A percentile compares a stretch with the other conserved stretches of the same genome.
Conservation (phyloP, 192 early-diverging fungal genomes). For the Phycomyces nitens region DNA sequence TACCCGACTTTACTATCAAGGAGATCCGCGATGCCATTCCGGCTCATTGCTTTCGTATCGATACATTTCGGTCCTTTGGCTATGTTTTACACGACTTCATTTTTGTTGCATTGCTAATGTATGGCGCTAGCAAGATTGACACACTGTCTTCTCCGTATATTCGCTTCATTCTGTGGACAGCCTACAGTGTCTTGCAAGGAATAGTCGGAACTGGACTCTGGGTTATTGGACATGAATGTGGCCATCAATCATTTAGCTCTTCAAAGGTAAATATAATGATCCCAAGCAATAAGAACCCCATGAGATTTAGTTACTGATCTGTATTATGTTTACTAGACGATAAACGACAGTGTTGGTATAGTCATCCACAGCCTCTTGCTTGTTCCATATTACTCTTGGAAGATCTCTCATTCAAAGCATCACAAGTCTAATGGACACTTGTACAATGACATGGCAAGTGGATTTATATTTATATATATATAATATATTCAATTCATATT, state of each 20-base stretch:
- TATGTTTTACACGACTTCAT: conserved; percentile 78
- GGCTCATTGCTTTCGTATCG: conserved; percentile 86
- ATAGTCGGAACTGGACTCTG: conserved; percentile 83
- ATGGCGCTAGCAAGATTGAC: conserved; percentile 69
- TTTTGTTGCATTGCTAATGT: conserved; percentile 57
- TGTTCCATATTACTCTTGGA: conserved; percentile 92
- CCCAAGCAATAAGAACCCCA: no score
- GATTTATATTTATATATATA: no score
- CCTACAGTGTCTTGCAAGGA: conserved; percentile 81
- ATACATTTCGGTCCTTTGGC: conserved; percentile 68
- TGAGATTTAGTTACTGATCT: no score
- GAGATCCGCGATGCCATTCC: conserved; percentile 86
- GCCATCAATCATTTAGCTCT: conserved; percentile 84
- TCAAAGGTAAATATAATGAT: conserved; percentile 43
- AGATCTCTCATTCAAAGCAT: conserved; percentile 84
- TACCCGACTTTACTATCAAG: conserved; percentile 81
- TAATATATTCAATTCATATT: no score
- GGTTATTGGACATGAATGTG: conserved; percentile 89
- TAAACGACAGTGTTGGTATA: conserved; percentile 87
- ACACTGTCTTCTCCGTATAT: conserved; percentile 38
- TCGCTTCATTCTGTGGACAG: conserved; percentile 63
- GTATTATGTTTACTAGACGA: no score
- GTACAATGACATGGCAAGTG: conserved; percentile 73
- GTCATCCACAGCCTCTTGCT: conserved; percentile 86
- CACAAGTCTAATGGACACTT: conserved; percentile 89